These are phyloP conservation scores for Hondaea fermentalgiana DNA, from an alignment of 108 stramenopile genomes.

Conservation along the genomic window DNA sequence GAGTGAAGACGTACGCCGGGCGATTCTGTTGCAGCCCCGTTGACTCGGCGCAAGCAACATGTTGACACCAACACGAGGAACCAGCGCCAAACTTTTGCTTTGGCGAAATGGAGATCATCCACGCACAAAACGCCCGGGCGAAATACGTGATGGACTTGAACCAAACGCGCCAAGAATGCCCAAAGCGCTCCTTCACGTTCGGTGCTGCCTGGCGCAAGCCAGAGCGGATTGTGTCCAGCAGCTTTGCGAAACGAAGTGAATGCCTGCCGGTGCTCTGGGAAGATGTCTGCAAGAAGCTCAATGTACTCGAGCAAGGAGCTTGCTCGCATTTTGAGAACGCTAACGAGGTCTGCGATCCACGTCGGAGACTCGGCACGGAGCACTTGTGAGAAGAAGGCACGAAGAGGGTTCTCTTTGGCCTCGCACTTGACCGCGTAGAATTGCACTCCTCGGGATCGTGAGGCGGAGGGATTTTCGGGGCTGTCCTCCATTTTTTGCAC, in stretches of 20 bases:
- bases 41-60: background rate
- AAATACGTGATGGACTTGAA: background rate
- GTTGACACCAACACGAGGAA: background rate
- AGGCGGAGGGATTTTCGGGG: too few species aligned
- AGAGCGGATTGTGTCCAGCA: too few species aligned
- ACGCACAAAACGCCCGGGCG: background rate
- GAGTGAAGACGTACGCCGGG: too few species aligned
- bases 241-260: background rate
- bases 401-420: background rate
- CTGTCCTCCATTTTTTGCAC: too few species aligned
- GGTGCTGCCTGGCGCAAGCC: background rate
- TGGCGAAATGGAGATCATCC: background rate
- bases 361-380: background rate
- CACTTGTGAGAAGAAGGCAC: background rate
- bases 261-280: background rate
- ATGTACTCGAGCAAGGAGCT: background rate
- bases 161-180: background rate
- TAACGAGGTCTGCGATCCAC: background rate
- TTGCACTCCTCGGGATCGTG: background rate
- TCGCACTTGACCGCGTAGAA: background rate
- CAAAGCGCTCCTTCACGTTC: background rate
- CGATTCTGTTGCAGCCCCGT: background rate
- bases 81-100: background rate
- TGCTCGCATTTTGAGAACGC: background rate
- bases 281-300: background rate